phyloP scores from a whole-genome alignment of 495 filamentous ascomycete species.

The Cercophora newfieldiana region DNA sequence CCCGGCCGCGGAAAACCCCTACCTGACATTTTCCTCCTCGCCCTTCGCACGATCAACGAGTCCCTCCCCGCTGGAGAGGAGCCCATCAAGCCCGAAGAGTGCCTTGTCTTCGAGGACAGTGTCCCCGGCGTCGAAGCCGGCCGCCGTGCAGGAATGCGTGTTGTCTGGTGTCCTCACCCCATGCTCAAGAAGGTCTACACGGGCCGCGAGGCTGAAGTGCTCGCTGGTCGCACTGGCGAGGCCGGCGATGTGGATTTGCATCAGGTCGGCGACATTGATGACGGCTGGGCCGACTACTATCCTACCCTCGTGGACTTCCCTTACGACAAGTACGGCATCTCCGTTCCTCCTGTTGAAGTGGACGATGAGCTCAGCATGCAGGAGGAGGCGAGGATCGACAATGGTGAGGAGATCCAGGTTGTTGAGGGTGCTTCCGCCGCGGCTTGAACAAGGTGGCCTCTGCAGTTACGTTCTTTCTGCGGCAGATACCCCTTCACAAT shows the following conservation, averaged over 20 bases:
- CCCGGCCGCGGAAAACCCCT: constrained; percentile 84
- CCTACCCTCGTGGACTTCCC: constrained; percentile 67
- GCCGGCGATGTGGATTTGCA: constrained; percentile 53
- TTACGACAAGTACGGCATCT: constrained; percentile 70
- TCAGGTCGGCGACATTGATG: constrained; percentile 59
- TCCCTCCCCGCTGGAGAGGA: constrained; percentile 62
- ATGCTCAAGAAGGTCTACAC: constrained; percentile 72
- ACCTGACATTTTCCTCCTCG: constrained; percentile 92
- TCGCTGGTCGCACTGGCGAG: constrained; percentile 78
- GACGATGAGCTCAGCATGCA: constrained; percentile 1
- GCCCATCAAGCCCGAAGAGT: constrained; percentile 79
- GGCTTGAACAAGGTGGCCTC: neutral
- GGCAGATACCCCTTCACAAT: neutral
- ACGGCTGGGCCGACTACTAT: constrained; percentile 72
- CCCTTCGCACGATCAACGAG: constrained; percentile 80
- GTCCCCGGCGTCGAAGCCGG: constrained; percentile 92
- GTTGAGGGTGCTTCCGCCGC: constrained; percentile 15
- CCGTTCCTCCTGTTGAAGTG: constrained; percentile 40
- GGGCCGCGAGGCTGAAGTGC: constrained; percentile 75
- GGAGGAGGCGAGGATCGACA: constrained; percentile 10
- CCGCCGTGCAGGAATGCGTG: constrained; percentile 89
- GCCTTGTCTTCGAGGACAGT: constrained; percentile 93
- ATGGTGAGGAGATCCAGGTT: constrained; percentile 24
- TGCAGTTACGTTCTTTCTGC: neutral
- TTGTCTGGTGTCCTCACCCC: constrained; percentile 88